Base-by-base conservation (phyloP, 192 early-diverging fungal species). In the Umbelopsis isabellina region DNA sequence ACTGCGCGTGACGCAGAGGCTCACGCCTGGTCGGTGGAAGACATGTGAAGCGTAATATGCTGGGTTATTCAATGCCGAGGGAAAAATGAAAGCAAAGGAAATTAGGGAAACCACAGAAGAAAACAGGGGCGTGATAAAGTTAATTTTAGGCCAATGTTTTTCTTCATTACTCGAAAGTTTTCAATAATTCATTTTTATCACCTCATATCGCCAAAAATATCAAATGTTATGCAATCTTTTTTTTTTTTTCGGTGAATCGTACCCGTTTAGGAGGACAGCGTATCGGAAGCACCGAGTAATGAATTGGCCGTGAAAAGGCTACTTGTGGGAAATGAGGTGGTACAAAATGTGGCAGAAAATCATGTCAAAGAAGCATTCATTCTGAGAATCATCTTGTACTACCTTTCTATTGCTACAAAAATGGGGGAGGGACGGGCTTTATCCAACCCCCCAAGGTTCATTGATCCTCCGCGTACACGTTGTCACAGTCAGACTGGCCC, bases 1-100 rank as follows among this genome's bases (percentile, higher is more conserved):
- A 55, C 55, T 46, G 71, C 79, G 4, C 53, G 49, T 33, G 75
- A 71, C 18, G 76, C 67, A 33, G 84, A 86, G 55, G 88, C 88
- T 18, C 83, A 89, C 49, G 80, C 81, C 23, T 88, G 86, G 88
- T 83, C 82, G 22, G 80, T 81, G 0, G 88, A 89, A 65, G 88
- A 89, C 68, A 89, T 89, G 88, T 89, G 77, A 77, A 67, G 2
- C 20, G 46, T 68, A 51, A 48, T 48, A 16, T 48, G 18, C 46
- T 18, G 11, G 46, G 46, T 16, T 48, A 1, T 18, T 48, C 1
- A 11, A 48, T 55, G 16, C 18, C 55, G 21, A 51, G 20, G 50
- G 50, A 21, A 22, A 21, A 10, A 22, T 4, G 10, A 41, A 41
- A 41, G 37, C 37, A 41, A 41, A 41, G 10, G 6, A 41, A 41